Evolutionary conservation across 2,329 filamentous ascomycete species (phyloP).

Genomic region (Zymoseptoria pseudotritici): DNA sequence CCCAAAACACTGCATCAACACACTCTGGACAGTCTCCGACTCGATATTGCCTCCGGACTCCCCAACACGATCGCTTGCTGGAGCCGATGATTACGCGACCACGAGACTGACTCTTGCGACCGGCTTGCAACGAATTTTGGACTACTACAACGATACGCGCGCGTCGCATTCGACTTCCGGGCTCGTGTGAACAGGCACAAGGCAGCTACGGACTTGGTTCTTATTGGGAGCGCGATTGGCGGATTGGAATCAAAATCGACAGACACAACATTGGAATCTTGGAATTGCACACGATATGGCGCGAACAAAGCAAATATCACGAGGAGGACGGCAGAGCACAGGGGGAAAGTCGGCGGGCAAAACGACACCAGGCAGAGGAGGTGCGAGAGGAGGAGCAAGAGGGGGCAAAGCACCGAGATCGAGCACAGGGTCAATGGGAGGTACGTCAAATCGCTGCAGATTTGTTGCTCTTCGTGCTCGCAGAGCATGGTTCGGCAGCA

Average conservation of each 20-base stretch:
- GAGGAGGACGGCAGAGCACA: slow-evolving; percentile 18
- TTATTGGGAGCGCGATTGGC: not conserved
- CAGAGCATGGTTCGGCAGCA: not conserved
- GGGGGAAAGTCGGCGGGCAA: slow-evolving; percentile 24
- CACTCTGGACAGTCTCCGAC: not conserved
- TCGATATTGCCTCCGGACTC: not conserved
- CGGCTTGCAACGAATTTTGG: not conserved
- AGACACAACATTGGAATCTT: not conserved
- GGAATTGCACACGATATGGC: slow-evolving; percentile 15
- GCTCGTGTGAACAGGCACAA: not conserved
- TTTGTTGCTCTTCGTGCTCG: not conserved
- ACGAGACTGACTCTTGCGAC: not conserved
- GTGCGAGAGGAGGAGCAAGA: not conserved
- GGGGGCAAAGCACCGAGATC: slow-evolving; percentile 16
- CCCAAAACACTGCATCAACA: not conserved
- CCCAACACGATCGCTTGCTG: not conserved
- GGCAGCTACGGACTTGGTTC: not conserved
- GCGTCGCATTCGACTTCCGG: not conserved
- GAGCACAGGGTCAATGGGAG: not conserved
- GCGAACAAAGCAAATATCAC: slow-evolving; percentile 11
- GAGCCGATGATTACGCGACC: not conserved
- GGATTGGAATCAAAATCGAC: not conserved
- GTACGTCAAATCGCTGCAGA: not conserved
- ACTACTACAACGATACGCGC: not conserved
- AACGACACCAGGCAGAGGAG: slow-evolving; percentile 3